Conservation (phyloP, 345 rosid species). For the Orychophragmus violaceus region DNA sequence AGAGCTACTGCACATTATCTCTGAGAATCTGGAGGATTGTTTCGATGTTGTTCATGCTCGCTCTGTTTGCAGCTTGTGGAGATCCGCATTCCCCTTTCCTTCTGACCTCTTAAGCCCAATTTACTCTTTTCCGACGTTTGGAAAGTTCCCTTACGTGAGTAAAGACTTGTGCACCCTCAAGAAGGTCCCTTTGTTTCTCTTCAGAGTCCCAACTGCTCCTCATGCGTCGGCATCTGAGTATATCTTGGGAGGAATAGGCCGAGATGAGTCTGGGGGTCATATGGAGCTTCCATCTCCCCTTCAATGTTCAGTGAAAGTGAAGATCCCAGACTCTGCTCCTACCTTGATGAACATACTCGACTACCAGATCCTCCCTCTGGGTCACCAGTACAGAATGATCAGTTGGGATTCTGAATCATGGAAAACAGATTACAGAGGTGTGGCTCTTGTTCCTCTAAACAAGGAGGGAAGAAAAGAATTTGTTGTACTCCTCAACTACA, state of each 20-base stretch:
- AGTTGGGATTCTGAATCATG: neutral
- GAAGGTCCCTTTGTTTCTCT: neutral
- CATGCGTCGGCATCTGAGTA: neutral
- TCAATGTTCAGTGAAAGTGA: neutral
- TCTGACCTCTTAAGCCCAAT: neutral
- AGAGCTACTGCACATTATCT: neutral
- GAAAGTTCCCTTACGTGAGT: neutral
- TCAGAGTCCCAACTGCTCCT: neutral
- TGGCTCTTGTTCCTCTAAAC: neutral
- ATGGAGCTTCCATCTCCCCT: neutral
- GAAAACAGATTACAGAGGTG: neutral
- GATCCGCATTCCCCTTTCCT: neutral
- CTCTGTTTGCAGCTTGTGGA: neutral
- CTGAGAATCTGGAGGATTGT: neutral
- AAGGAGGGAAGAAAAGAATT: neutral
- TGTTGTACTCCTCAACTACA: neutral
- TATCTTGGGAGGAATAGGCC: neutral
- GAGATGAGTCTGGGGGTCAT: neutral
- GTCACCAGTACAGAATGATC: neutral
- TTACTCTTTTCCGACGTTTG: neutral
- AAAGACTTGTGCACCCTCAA: neutral
- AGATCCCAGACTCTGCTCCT: neutral
- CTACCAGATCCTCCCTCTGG: neutral
- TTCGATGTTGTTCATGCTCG: constrained; percentile 1
- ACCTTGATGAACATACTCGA: neutral